These are phyloP conservation scores for Leptomonas pyrrhocoris DNA, from an alignment of 208 protist species.

Conservation along the genomic window DNA sequence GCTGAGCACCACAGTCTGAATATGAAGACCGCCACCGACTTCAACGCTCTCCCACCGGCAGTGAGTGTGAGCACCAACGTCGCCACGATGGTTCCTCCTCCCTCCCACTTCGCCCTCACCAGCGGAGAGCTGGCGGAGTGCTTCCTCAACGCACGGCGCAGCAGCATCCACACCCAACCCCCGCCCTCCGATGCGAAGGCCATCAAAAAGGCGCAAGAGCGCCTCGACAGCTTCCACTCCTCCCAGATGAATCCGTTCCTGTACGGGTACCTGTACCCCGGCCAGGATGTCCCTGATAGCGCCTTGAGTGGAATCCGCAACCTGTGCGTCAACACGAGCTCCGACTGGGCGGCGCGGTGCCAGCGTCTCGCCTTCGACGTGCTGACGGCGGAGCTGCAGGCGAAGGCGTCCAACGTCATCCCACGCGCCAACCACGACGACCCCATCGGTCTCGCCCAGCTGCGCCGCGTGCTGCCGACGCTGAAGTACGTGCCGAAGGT, in stretches of 20 bases:
- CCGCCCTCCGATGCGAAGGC: slow-evolving; percentile 49
- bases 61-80: slow-evolving; percentile 64
- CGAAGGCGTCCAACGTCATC: slow-evolving; percentile 46
- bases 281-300: slow-evolving; percentile 50
- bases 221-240: slow-evolving; percentile 63
- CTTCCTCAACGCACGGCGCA: slow-evolving; percentile 63
- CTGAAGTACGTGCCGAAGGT: slow-evolving; percentile 65
- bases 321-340: slow-evolving; percentile 58
- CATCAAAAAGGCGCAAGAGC: slow-evolving; percentile 67
- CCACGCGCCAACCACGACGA: slow-evolving; percentile 65
- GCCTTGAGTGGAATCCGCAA: slow-evolving; percentile 60
- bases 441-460: slow-evolving; percentile 54
- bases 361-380: slow-evolving; percentile 74
- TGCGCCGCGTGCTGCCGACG: slow-evolving; percentile 63
- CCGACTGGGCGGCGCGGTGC: slow-evolving; percentile 67
- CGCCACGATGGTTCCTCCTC: slow-evolving; percentile 22
- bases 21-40: slow-evolving; percentile 30
- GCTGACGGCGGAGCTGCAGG: slow-evolving; percentile 65
- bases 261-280: slow-evolving; percentile 73
- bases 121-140: slow-evolving; percentile 57
- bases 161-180: slow-evolving; percentile 72
- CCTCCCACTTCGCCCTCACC: slow-evolving; percentile 32
- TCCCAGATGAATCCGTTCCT: slow-evolving; percentile 76
- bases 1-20: not conserved
- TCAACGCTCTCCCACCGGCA: slow-evolving; percentile 21